Evolutionary conservation across 1,139 yeast species (phyloP), one percentile per base, ranked within the genome.

Genomic region (Scheffersomyces insectosa): DNA sequence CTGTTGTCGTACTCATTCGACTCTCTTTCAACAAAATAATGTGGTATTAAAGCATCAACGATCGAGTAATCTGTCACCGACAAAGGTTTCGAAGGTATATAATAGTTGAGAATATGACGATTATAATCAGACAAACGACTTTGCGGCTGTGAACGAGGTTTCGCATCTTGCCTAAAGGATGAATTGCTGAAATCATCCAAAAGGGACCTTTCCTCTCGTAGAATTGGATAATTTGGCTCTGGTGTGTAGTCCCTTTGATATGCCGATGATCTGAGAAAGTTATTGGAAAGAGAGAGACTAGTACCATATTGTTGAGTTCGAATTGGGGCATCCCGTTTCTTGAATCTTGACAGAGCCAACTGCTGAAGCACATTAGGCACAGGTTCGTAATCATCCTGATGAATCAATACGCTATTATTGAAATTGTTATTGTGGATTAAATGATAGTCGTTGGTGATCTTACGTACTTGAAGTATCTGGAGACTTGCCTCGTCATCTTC

Each of bases 371-470:
- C 34, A 13, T 31, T 31, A n/a, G 13, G 25, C 8, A 7, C 5
- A 20, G 25, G 25, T 20, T 20, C 25, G 25, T 20, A 7, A 5
- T 20, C 25, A 8, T 20, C 25, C 6, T 20, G 25, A 20, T 20
- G 25, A 20, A 20, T 20, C 25, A 20, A 20, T 8, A 20, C 25
- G 25, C 25, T 20, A 7, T 20, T 20, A 20, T 20, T 20, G 25
- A 20, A 20, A 20, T 7, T 6, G 33, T 52, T 48, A 30, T 48
- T 42, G 37, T 33, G 45, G n/a, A 50, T 34, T 3, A 50, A 28
- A 33, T 52, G 56, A 30, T 42, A 51, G 36, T 51, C 55, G 25
- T 51, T 47, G 12, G 55, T 49, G 28, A 50, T 33, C 28, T 37
- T 44, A 14, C 39, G 35, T 25, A 41, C 39, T 5, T 9, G 12